Evolutionary conservation across 495 filamentous ascomycete species (phyloP), one percentile per base, ranked within the genome.

Genomic region (Daldinia grandis): DNA sequence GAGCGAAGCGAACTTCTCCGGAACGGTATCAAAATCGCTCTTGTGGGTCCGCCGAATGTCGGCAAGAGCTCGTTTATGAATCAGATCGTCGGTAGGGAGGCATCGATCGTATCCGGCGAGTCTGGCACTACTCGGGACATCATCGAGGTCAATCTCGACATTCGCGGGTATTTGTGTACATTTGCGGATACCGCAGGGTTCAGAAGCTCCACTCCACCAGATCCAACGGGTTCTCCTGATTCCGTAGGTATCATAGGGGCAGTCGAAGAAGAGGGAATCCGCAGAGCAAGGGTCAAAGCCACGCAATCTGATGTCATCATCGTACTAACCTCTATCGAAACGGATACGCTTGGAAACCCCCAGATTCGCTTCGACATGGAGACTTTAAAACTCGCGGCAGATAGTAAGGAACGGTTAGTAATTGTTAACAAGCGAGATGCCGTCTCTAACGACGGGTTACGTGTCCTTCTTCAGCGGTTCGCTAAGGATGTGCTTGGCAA

Each of bases 41-140:
- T 99, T 6, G 81, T 98, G 5, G 95, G 95, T 0, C 92, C 94
- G 6, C 96, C 95, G 10, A 99, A 99, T 80, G 95, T 91, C 0
- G 95, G 95, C 19, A 99, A 99, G 78, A 98, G 95, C 74, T 96
- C 92, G 1, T 80, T 99, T 62, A 86, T 99, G 74, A 99, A 99
- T 80, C 82, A 87, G 57, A 84, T 99, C 68, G 93, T 97, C n/a
- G 94, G 94, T 2, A 83, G 94, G 55, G 94, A 99, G 74, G 96
- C 95, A 0, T 93, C 92, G 19, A 99, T 99, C 76, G 96, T 98
- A 3, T 97, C 93, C 49, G 83, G 87, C 0, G 95, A 98, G 76
- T 92, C 92, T 31, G 95, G 95, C 0, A 99, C 95, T 0, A 99
- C 95, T 1, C 82, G 95, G 38, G 96, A 98, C 84, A 90, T 98